phyloP scores from a whole-genome alignment of 257 asterid species.

The Solanum tarapatanum region DNA sequence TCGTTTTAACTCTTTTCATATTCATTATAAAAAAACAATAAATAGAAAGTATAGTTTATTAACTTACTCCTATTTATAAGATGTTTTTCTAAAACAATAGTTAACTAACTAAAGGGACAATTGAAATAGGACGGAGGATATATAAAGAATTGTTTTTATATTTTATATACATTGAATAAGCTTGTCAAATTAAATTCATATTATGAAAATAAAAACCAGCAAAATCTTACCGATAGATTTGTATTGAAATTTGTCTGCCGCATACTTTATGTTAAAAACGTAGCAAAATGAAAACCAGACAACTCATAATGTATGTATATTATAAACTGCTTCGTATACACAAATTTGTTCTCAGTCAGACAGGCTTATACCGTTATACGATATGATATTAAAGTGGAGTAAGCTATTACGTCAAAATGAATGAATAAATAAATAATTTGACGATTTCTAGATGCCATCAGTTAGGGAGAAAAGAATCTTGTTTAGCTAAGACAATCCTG shows the following conservation, averaged over 20 bases:
- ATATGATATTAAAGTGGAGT: background rate
- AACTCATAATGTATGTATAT: background rate
- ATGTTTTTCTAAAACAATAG: background rate
- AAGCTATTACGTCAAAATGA: background rate
- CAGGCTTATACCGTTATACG: background rate
- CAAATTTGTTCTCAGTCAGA: background rate
- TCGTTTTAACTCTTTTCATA: background rate
- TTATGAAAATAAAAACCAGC: background rate
- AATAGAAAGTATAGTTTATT: background rate
- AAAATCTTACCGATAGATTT: background rate
- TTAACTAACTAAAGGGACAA: background rate
- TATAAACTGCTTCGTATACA: background rate
- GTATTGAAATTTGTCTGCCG: background rate
- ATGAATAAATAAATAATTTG: slow-evolving; percentile 1
- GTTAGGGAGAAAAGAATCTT: slow-evolving; percentile 25
- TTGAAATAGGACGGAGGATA: background rate
- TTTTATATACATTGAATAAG: background rate
- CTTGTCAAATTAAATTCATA: slow-evolving; percentile 1
- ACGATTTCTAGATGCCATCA: slow-evolving; percentile 11
- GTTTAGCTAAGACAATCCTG: slow-evolving; percentile 7
- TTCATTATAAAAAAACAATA: background rate
- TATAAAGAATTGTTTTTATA: background rate
- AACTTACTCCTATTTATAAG: background rate
- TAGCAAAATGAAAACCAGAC: background rate
- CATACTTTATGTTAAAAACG: background rate